Conservation (phyloP, 331 rosid genomes). For the Quercus phellos region DNA sequence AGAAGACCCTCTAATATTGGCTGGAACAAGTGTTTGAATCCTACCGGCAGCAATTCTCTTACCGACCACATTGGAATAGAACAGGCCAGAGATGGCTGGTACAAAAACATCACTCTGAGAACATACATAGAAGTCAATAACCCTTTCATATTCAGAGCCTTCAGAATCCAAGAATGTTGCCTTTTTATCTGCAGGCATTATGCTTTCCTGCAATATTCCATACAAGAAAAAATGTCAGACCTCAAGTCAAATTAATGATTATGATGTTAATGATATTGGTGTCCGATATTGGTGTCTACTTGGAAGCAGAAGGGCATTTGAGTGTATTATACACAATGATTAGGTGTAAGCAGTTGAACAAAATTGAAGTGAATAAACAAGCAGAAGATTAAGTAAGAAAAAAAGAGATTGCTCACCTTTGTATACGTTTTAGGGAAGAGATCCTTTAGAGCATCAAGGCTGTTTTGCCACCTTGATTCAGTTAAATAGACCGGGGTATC, state of each 20-base stretch:
- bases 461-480: slow-evolving; percentile 76
- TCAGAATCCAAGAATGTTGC: slow-evolving; percentile 50
- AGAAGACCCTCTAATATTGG: slow-evolving; percentile 48
- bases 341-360: background rate
- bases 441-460: slow-evolving; percentile 83
- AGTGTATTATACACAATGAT: background rate
- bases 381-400: background rate
- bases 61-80: slow-evolving; percentile 90
- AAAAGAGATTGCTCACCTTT: slow-evolving; percentile 50
- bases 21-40: slow-evolving; percentile 78
- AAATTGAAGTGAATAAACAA: background rate
- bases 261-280: background rate
- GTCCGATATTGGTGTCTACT: background rate
- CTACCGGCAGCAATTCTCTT: slow-evolving; percentile 79
- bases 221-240: background rate
- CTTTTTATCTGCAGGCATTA: slow-evolving; percentile 84
- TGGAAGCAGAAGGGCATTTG: background rate
- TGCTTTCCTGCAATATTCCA: slow-evolving; percentile 66
- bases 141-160: slow-evolving; percentile 77
- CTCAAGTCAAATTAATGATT: background rate
- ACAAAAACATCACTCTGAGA: slow-evolving; percentile 79
- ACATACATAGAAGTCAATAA: slow-evolving; percentile 75
- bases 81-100: slow-evolving; percentile 88
- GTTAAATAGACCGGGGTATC: slow-evolving; percentile 85
- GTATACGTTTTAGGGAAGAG: slow-evolving; percentile 80